These are phyloP conservation scores for Ogataea populi-albae DNA, from an alignment of 805 yeast genomes.

Conservation along the genomic window DNA sequence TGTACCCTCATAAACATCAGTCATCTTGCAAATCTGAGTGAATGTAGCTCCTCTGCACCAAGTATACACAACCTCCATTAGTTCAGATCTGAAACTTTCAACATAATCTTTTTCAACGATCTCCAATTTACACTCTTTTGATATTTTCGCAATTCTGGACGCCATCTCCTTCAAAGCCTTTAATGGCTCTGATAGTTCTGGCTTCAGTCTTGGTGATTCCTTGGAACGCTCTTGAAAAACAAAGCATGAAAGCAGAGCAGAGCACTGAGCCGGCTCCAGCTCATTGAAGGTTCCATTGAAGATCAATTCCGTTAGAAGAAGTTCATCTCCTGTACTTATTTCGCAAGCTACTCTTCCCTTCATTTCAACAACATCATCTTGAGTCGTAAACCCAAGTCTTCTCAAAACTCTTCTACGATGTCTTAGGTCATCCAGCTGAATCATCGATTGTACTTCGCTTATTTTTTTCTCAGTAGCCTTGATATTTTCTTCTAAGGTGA, in stretches of 20 bases:
- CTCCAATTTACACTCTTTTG: conserved; percentile 86
- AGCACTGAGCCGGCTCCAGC: conserved; percentile 83
- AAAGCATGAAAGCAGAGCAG: conserved; percentile 88
- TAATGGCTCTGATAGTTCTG: conserved; percentile 90
- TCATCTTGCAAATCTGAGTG: conserved; percentile 97
- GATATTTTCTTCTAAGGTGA: conserved; percentile 56
- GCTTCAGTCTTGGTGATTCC: conserved; percentile 79
- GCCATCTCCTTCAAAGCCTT: conserved; percentile 91
- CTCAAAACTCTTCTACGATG: conserved; percentile 91
- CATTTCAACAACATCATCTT: conserved; percentile 85
- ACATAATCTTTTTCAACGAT: conserved; percentile 89
- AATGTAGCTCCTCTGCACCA: conserved; percentile 98
- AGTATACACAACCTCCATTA: conserved; percentile 94
- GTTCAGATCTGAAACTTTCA: conserved; percentile 84
- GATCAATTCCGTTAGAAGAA: conserved; percentile 82
- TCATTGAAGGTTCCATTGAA: conserved; percentile 95
- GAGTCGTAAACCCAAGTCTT: conserved; percentile 85
- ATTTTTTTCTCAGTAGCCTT: conserved; percentile 62
- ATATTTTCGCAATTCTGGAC: conserved; percentile 79
- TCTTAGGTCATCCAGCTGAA: conserved; percentile 90
- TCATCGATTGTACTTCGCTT: conserved; percentile 81
- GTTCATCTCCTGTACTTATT: conserved; percentile 86
- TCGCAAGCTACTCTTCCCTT: conserved; percentile 95
- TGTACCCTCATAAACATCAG: conserved; percentile 97
- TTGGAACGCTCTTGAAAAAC: conserved; percentile 96